These are phyloP conservation scores for Podospora fimiseda DNA, from an alignment of 495 filamentous ascomycete species.

Conservation along the genomic window DNA sequence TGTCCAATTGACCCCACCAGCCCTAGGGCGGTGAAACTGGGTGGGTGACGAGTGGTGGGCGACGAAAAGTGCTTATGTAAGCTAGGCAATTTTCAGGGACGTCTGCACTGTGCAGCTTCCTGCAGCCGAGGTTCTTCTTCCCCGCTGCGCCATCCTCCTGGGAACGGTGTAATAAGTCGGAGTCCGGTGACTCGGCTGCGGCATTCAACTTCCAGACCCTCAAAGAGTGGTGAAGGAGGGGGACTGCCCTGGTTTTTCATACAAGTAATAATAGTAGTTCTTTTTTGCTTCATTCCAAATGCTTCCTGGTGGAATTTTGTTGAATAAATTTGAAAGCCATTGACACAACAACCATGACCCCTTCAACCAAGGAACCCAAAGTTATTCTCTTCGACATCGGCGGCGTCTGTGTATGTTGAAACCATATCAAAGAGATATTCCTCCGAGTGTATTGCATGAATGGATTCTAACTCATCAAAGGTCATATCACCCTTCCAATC, in stretches of 20 bases:
- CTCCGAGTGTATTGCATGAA: too few species aligned
- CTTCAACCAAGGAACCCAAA: slow-evolving; percentile 49
- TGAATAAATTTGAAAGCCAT: slow-evolving; percentile 25
- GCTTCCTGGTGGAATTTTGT: slow-evolving; percentile 18
- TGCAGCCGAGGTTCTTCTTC: slow-evolving; percentile 18
- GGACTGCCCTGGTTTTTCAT: not conserved
- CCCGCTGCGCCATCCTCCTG: not conserved
- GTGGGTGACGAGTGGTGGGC: slow-evolving; percentile 16
- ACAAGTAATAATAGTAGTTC: not conserved
- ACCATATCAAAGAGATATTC: too few species aligned
- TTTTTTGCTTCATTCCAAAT: slow-evolving; percentile 1
- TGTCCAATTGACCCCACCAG: slow-evolving; percentile 27
- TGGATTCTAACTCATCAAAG: too few species aligned
- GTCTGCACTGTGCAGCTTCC: not conserved
- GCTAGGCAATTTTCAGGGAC: not conserved
- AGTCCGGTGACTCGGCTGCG: slow-evolving; percentile 1
- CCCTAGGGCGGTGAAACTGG: slow-evolving; percentile 29
- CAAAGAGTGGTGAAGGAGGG: not conserved
- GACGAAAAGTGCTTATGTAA: slow-evolving; percentile 10
- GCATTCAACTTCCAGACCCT: not conserved
- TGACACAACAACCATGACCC: slow-evolving; percentile 16
- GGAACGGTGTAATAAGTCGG: not conserved
- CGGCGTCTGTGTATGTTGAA: slow-evolving; percentile 80
- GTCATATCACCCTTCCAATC: slow-evolving; percentile 87
- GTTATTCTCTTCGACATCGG: slow-evolving; percentile 94